A percentile compares a stretch with the other conserved stretches of the same genome.
These are phyloP conservation scores for Hyphodiscus sp. DNA, from an alignment of 2,329 filamentous ascomycete genomes.

Conservation along the genomic window DNA sequence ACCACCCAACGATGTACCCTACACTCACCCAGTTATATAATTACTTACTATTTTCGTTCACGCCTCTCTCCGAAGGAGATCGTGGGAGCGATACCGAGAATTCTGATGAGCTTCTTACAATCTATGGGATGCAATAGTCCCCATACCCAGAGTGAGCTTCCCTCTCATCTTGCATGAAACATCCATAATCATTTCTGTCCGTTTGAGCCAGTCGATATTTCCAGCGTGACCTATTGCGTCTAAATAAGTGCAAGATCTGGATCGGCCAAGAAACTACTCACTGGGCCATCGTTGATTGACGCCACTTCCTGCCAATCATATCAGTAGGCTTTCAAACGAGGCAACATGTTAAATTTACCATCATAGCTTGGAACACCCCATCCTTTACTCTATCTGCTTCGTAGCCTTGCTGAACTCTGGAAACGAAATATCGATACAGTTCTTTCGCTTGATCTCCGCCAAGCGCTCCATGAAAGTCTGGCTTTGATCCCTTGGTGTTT, in stretches of 20 bases:
- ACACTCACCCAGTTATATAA: no score
- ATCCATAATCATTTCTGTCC: conserved; percentile 6
- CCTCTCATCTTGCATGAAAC: no score
- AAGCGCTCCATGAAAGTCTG: conserved; percentile 87
- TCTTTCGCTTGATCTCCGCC: conserved; percentile 69
- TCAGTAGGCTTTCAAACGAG: neutral
- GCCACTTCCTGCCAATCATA: conserved; percentile 58
- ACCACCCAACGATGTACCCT: no score
- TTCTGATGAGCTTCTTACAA: no score
- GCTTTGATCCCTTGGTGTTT: conserved; percentile 88
- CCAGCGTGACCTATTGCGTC: conserved; percentile 25
- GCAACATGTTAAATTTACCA: conserved; percentile 39
- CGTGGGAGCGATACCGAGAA: no score
- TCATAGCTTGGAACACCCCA: conserved; percentile 98
- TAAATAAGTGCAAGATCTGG: neutral
- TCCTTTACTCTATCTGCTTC: conserved; percentile 73
- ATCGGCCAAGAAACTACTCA: conserved; percentile 31
- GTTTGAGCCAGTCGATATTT: conserved; percentile 24
- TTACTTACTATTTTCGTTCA: no score
- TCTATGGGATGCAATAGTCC: no score
- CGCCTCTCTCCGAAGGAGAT: no score
- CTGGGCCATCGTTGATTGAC: conserved; percentile 77
- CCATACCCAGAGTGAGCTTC: no score
- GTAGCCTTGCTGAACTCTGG: conserved; percentile 69
- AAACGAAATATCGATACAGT: conserved; percentile 79